phyloP scores from a whole-genome alignment of 2,329 filamentous ascomycete species.

The Boeremia lycopersici region DNA sequence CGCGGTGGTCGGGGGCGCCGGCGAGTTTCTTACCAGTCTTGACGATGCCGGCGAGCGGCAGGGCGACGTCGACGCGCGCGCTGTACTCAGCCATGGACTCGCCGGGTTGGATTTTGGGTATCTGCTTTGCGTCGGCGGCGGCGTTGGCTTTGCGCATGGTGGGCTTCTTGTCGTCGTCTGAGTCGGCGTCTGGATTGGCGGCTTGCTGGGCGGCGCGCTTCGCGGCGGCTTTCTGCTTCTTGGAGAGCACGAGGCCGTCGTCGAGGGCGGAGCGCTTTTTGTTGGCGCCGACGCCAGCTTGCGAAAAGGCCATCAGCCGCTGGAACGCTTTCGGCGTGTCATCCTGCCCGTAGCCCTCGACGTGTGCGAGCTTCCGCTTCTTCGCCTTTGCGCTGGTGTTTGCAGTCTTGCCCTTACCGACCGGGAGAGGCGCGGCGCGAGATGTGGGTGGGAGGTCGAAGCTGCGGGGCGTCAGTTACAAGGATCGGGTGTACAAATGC shows the following conservation, averaged over 20 bases:
- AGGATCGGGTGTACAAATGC: constrained; percentile 29
- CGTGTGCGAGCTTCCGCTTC: constrained; percentile 50
- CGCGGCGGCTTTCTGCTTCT: constrained; percentile 54
- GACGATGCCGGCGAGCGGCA: constrained; percentile 74
- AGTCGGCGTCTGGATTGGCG: not conserved
- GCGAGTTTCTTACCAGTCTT: constrained; percentile 67
- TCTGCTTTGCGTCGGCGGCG: constrained; percentile 35
- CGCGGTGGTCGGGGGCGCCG: constrained; percentile 67
- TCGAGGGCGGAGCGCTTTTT: constrained; percentile 68
- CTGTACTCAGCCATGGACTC: constrained; percentile 84
- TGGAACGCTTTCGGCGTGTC: constrained; percentile 90
- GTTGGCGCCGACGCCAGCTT: constrained; percentile 51
- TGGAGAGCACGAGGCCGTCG: constrained; percentile 62
- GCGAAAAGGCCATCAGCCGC: constrained; percentile 77
- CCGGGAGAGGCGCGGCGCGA: constrained; percentile 64
- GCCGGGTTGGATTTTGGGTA: constrained; percentile 70
- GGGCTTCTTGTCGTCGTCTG: constrained; percentile 6
- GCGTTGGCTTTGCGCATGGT: constrained; percentile 2
- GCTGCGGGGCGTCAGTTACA: constrained; percentile 51
- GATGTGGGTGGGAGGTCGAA: constrained; percentile 66
- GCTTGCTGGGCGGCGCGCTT: constrained; percentile 14
- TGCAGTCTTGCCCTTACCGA: constrained; percentile 52
- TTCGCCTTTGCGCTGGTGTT: constrained; percentile 40
- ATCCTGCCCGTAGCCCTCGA: constrained; percentile 63
- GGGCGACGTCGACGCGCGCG: constrained; percentile 79